Conservation (phyloP, 176 grass and related monocot genomes). For the Puccinellia tenuiflora region DNA sequence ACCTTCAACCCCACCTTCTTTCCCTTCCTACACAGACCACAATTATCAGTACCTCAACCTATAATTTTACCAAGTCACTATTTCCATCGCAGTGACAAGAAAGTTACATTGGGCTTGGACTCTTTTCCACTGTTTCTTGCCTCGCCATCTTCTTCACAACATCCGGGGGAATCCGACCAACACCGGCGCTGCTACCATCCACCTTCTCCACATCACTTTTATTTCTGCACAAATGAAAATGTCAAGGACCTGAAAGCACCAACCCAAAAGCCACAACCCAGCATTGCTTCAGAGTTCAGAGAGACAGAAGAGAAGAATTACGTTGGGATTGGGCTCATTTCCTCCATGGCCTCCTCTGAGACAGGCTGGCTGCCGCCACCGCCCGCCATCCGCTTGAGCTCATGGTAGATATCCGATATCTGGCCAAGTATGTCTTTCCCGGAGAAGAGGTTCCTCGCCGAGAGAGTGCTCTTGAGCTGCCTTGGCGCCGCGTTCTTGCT, state of each 20-base stretch:
- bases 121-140: constrained; percentile 28
- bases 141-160: constrained; percentile 14
- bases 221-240: constrained; percentile 26
- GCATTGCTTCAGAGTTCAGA: not conserved
- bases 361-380: constrained; percentile 19
- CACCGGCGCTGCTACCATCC: not conserved
- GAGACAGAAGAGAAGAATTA: constrained; percentile 20
- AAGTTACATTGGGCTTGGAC: constrained; percentile 36
- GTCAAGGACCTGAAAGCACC: constrained; percentile 21
- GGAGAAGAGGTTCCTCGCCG: constrained; percentile 94
- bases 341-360: constrained; percentile 21
- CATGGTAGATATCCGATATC: constrained; percentile 89
- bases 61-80: not conserved
- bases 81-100: not conserved
- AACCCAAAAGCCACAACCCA: not conserved
- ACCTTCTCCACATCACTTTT: constrained; percentile 9
- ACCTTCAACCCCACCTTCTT: constrained; percentile 45
- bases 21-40: constrained; percentile 37
- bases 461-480: constrained; percentile 87
- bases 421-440: constrained; percentile 83
- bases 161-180: not conserved
- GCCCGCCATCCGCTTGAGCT: constrained; percentile 78
- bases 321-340: constrained; percentile 18
- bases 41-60: not conserved
- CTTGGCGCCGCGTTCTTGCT: constrained; percentile 36